Base-by-base conservation (phyloP, 2,329 filamentous ascomycete genomes). In the Ascosphaera aggregata region DNA sequence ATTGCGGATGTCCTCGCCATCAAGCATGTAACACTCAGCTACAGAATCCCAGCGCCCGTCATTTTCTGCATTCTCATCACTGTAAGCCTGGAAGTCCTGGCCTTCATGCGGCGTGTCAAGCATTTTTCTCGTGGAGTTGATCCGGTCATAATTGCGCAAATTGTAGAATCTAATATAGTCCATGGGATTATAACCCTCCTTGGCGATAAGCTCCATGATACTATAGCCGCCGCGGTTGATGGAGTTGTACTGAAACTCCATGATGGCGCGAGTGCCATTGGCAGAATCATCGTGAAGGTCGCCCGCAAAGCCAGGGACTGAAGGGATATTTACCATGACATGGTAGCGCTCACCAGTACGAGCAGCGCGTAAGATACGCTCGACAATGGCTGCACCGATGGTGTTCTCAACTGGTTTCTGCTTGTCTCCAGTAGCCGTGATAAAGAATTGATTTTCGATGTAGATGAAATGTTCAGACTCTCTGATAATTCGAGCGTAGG, bases 361-460 rank as follows among this genome's bases (percentile, higher is more conserved):
- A 4, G 68, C 73, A 3, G 89, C 86, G 24, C 70, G 67, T 2
- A 94, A 71, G 18, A 84, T 76, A 1, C 86, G 85, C 41, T 98
- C 84, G 2, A 94, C 89, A 40, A 98, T 93, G 2, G 89, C 76
- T 5, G 67, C 66, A 9, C 89, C 89, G 39, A 98, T 79, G 15
- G 73, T 77, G 53, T 98, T 98, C 55, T 82, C 74, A 18, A 95
- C n/a, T 18, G 5, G 5, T 9, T 4, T 61, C 54, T 94, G 85
- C 27, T 93, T 59, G n/a, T 89, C 76, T 7, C 82, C 82, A 0
- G 86, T 95, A 0, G 89, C 80, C 1, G 84, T 91, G 52, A 91
- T 94, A 65, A 95, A 98, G 62, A 95, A 95, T 51, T 98, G 89
- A 50, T 95, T 95, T 56, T 98, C 89, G 43, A 98, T 93, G 60